Conservation (phyloP, 495 filamentous ascomycete species). For the Thermochaetoides thermophila region DNA sequence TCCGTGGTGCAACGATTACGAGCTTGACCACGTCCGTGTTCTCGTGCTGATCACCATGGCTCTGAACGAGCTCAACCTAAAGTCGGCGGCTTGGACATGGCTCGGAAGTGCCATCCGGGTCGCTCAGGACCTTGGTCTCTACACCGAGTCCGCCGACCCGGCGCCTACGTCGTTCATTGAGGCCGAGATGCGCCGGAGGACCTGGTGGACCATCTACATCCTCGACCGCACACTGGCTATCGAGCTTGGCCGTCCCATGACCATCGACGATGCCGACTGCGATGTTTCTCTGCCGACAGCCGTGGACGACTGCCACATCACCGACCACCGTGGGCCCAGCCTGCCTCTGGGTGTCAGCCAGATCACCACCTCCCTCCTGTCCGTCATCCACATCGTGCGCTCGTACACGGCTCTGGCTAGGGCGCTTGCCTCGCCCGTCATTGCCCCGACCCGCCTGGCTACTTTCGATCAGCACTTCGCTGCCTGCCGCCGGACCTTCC, state of each 20-base stretch:
- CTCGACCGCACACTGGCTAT: conserved; percentile 75
- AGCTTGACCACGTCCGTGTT: conserved; percentile 61
- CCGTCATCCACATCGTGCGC: conserved; percentile 69
- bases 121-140: conserved; percentile 76
- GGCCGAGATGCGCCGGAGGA: conserved; percentile 71
- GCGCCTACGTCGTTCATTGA: conserved; percentile 63
- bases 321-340: conserved; percentile 42
- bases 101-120: conserved; percentile 71
- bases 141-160: conserved; percentile 42
- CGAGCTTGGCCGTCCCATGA: conserved; percentile 65
- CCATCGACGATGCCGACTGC: conserved; percentile 85
- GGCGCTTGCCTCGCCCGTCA: conserved; percentile 49
- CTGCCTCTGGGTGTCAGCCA: conserved; percentile 34
- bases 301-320: conserved; percentile 69
- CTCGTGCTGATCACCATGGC: conserved; percentile 65
- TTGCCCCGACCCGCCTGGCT: conserved; percentile 54
- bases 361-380: conserved; percentile 50
- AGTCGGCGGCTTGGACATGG: conserved; percentile 83
- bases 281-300: conserved; percentile 67
- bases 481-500: conserved; percentile 59
- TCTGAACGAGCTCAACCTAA: conserved; percentile 74
- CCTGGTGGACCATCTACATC: conserved; percentile 92
- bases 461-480: conserved; percentile 74
- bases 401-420: conserved; percentile 66
- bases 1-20: conserved; percentile 71